Base-by-base conservation (phyloP, 2,329 filamentous ascomycete species). In the Stachybotrys chlorohalonatus region DNA sequence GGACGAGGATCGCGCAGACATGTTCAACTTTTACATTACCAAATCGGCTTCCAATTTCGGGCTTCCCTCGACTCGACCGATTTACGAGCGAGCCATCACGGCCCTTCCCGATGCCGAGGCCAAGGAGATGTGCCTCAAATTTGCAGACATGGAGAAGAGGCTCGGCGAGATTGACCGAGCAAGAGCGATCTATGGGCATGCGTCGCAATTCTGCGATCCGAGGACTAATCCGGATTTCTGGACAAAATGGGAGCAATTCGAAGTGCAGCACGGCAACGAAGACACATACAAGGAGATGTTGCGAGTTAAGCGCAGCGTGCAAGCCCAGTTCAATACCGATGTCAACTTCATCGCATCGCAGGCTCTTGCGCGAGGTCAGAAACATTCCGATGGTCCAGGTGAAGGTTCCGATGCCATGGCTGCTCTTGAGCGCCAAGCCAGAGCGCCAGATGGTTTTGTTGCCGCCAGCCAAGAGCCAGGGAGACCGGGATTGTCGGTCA, bases 271-370 rank as follows among this genome's bases (percentile, higher is more conserved):
- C 67, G 94, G 94, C 60, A 99, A 99, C 73, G 95, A 99, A 70
- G 94, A 99, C 70, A 99, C 95, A 0, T 99, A 95, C 80, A 96
- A 96, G 76, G 94, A 99, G 70, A 99, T 99, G 94, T 79, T 97
- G 58, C 86, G 94, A 32, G 91, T 99, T 77, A 99, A 97, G 79
- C 81, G 94, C 68, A 96, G 90, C 71, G 94, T 99, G 11, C 91
- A 96, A 71, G 93, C 94, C 53, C 90, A 96, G 74, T 99, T 95
- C 79, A 97, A 97, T 67, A 99, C 95, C 49, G 94, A 99, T 66
- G 93, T 99, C 77, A 95, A 92, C 69, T 99, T 96, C 67, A 96
- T 99, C 70, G 94, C 94, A 9, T 95, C 90, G 6, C 94, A 99
- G 70, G 94, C 94, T 31, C 79, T 99, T 61, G 91, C 91, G 24